Evolutionary conservation across 331 rosid genomes (phyloP).

Genomic region (Quercus phellos): DNA sequence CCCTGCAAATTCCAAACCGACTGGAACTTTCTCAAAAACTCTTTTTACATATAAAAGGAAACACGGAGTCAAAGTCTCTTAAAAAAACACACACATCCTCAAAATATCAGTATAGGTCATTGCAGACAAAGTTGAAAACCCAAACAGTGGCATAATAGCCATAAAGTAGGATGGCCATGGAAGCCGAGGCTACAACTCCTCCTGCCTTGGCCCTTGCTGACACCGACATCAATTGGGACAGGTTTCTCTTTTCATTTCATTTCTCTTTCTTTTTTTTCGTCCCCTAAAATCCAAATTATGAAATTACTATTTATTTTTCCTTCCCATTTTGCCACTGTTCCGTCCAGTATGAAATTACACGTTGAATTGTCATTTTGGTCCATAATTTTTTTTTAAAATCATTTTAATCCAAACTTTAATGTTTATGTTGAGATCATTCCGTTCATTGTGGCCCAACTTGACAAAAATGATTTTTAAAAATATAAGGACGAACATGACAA

Average conservation of each 20-base stretch:
- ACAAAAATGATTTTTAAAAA: no score
- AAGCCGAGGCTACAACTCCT: constrained; percentile 41
- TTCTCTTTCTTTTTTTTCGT: neutral
- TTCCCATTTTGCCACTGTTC: no score
- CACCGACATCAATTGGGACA: constrained; percentile 81
- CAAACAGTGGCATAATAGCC: neutral
- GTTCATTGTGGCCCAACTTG: no score
- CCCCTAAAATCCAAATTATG: no score
- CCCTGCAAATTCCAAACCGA: neutral
- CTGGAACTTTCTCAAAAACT: neutral
- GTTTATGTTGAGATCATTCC: no score
- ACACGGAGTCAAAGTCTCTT: neutral
- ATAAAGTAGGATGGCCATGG: constrained; percentile 31
- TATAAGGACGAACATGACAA: no score
- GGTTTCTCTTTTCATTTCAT: constrained; percentile 22
- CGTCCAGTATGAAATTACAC: no score
- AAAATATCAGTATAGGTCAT: neutral
- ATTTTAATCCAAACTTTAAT: no score
- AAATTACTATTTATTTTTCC: no score
- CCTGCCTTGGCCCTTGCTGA: constrained; percentile 56
- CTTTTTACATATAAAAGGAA: neutral
- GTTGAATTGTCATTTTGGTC: neutral
- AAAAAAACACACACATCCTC: no score
- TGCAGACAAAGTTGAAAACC: neutral
- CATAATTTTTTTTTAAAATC: no score